phyloP scores from a whole-genome alignment of 2,329 filamentous ascomycete genomes.

The Verticillium dahliae region DNA sequence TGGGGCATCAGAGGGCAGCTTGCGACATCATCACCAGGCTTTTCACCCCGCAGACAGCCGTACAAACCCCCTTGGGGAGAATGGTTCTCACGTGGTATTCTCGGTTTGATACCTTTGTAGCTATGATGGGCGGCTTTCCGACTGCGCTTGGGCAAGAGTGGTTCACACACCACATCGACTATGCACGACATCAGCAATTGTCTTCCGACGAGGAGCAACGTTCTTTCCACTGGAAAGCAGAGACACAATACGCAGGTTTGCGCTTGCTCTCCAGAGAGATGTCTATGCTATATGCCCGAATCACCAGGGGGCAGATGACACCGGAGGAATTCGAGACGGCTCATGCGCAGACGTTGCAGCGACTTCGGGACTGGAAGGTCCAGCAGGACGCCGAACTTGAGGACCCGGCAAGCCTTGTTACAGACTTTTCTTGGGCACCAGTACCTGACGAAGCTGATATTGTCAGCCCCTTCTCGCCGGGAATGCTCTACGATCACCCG shows the following conservation, averaged over 20 bases:
- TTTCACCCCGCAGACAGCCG: constrained; percentile 69
- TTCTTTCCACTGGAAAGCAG: constrained; percentile 56
- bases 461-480: constrained; percentile 65
- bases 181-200: constrained; percentile 50
- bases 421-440: constrained; percentile 50
- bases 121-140: constrained; percentile 73
- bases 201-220: constrained; percentile 29
- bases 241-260: constrained; percentile 58
- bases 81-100: constrained; percentile 84
- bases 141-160: constrained; percentile 70
- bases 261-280: constrained; percentile 75
- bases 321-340: constrained; percentile 59
- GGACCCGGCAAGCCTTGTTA: constrained; percentile 56
- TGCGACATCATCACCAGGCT: constrained; percentile 72
- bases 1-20: constrained; percentile 88
- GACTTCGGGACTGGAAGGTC: constrained; percentile 42
- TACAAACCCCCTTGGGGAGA: constrained; percentile 62
- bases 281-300: constrained; percentile 67
- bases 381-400: constrained; percentile 56
- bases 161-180: constrained; percentile 61
- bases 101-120: constrained; percentile 79
- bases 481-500: constrained; percentile 62
- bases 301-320: constrained; percentile 56
- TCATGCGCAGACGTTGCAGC: constrained; percentile 45
- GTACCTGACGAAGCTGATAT: constrained; percentile 54